A percentile compares a stretch with the other conserved stretches of the same genome.
phyloP scores from a whole-genome alignment of 192 early-diverging fungal genomes.

The Backusella macrospora region DNA sequence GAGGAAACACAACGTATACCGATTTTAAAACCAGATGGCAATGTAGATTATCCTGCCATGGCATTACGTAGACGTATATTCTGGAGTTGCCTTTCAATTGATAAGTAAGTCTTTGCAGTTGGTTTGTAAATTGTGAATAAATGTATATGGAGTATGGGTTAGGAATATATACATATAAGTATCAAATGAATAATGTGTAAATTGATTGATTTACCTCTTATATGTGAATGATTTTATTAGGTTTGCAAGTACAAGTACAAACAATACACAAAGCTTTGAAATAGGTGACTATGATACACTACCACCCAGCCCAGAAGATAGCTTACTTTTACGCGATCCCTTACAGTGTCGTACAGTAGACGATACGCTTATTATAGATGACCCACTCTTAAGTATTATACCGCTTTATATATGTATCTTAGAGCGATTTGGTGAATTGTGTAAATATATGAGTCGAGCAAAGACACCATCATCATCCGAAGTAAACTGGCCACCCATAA shows the following conservation, averaged over 20 bases:
- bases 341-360: slow-evolving; percentile 24
- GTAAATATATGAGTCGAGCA: slow-evolving; percentile 27
- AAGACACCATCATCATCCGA: not conserved
- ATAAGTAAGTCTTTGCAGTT: slow-evolving; percentile 37
- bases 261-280: slow-evolving; percentile 52
- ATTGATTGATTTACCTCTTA: too few species aligned
- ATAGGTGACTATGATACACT: slow-evolving; percentile 48
- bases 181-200: too few species aligned
- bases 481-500: slow-evolving; percentile 33
- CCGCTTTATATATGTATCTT: slow-evolving; percentile 14
- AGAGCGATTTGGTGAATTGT: slow-evolving; percentile 35
- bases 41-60: slow-evolving; percentile 41
- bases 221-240: slow-evolving; percentile 4
- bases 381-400: slow-evolving; percentile 24
- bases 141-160: too few species aligned
- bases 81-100: slow-evolving; percentile 53
- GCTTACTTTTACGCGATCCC: slow-evolving; percentile 21
- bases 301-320: slow-evolving; percentile 19
- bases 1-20: slow-evolving; percentile 39
- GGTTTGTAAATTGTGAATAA: not conserved
- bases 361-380: slow-evolving; percentile 12
- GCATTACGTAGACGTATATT: slow-evolving; percentile 46
- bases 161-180: too few species aligned
- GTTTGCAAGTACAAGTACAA: slow-evolving; percentile 40
- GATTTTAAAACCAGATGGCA: slow-evolving; percentile 43